These are phyloP conservation scores for Beta macrorhiza DNA, from an alignment of 179 eudicot species.

Conservation along the genomic window DNA sequence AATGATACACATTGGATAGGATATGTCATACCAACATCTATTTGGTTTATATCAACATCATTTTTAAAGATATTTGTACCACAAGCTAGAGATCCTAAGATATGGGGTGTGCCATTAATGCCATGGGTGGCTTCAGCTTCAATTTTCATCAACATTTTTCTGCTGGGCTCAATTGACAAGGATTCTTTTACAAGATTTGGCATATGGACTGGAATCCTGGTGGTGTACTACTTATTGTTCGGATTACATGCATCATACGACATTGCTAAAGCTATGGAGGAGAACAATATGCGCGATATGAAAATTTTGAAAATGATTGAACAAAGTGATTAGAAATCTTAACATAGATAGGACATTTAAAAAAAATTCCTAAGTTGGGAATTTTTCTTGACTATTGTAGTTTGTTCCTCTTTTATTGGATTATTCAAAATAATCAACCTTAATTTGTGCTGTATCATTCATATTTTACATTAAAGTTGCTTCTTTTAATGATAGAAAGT, in stretches of 20 bases:
- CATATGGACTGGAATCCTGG: constrained; percentile 48
- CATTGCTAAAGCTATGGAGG: constrained; percentile 39
- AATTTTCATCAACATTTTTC: constrained; percentile 60
- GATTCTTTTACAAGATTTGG: constrained; percentile 59
- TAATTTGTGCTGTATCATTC: no score
- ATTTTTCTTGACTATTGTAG: no score
- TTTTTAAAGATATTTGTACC: constrained; percentile 41
- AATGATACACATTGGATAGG: constrained; percentile 44
- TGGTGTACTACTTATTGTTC: constrained; percentile 51
- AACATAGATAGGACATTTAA: neutral
- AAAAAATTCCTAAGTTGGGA: no score
- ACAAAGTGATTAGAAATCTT: neutral
- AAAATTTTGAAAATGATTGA: neutral
- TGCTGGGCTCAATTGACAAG: constrained; percentile 64
- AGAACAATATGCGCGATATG: neutral
- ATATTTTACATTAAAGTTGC: no score
- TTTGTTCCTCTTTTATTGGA: no score
- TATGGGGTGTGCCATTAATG: constrained; percentile 74
- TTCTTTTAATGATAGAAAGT: no score
- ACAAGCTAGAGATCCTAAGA: constrained; percentile 51
- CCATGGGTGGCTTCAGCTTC: constrained; percentile 76
- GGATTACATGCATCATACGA: constrained; percentile 79
- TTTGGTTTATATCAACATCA: constrained; percentile 58
- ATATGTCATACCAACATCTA: constrained; percentile 38
- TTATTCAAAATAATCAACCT: no score